These are phyloP conservation scores for Triticum aestivum DNA, from an alignment of 176 grass and related monocot species.

Conservation along the genomic window IWGSC_CS_RefSeq_v2.1 NC_057802.1:610695806-610696305, in stretches of 20 bases:
- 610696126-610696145: constrained; percentile 17
- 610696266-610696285: not conserved
- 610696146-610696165: not conserved
- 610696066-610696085: constrained; percentile 33
- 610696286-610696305: not conserved
- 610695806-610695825: no score
- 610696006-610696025: not conserved
- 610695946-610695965: not conserved
- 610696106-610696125: not conserved
- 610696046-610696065: constrained; percentile 23
- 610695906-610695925: no score
- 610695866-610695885: no score
- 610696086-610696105: constrained; percentile 1
- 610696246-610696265: not conserved
- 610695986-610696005: not conserved
- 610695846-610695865: no score
- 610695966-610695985: not conserved
- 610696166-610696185: not conserved
- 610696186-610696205: not conserved
- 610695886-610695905: no score
- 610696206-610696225: not conserved
- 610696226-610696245: not conserved
- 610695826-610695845: no score
- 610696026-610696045: constrained; percentile 33
- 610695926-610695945: no score